Conservation (phyloP, 2,329 filamentous ascomycete genomes). For the Hortaea werneckii region DNA sequence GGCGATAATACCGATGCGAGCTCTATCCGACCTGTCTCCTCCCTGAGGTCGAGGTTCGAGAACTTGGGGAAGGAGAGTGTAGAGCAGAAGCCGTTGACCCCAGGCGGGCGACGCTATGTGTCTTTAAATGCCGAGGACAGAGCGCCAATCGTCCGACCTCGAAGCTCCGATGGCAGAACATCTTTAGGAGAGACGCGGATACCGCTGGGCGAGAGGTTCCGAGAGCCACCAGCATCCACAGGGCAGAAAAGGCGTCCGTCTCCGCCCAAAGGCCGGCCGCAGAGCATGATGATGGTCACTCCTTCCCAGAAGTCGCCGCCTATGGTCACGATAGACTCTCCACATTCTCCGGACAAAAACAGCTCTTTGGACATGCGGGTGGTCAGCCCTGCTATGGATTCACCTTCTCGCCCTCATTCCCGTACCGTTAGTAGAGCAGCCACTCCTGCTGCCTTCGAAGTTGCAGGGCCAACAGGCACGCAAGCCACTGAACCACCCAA, state of each 20-base stretch:
- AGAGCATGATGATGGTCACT: slow-evolving; percentile 40
- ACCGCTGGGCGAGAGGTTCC: not conserved
- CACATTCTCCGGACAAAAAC: slow-evolving; percentile 5
- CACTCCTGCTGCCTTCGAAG: slow-evolving; percentile 28
- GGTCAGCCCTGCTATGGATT: too few relatives aligned
- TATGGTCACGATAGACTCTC: slow-evolving; percentile 36
- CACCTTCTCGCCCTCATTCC: slow-evolving; percentile 12
- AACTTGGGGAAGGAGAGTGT: slow-evolving; percentile 43
- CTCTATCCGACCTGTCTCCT: slow-evolving; percentile 74
- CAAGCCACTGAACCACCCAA: slow-evolving; percentile 8
- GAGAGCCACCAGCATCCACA: not conserved
- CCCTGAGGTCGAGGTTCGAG: slow-evolving; percentile 70
- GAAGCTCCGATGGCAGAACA: slow-evolving; percentile 1
- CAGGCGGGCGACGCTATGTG: slow-evolving; percentile 6
- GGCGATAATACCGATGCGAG: slow-evolving; percentile 60
- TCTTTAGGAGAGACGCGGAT: not conserved
- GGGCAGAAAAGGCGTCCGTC: slow-evolving; percentile 22
- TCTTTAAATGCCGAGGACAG: slow-evolving; percentile 6
- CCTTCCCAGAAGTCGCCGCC: slow-evolving; percentile 46
- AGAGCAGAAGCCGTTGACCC: slow-evolving; percentile 11
- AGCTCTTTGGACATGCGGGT: slow-evolving; percentile 6
- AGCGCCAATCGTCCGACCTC: slow-evolving; percentile 13
- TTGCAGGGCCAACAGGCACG: slow-evolving; percentile 4
- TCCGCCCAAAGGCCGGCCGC: slow-evolving; percentile 31
- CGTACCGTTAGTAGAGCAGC: slow-evolving; percentile 30